Conservation (phyloP, 176 grass and related monocot genomes). For the Carex parvula region DNA sequence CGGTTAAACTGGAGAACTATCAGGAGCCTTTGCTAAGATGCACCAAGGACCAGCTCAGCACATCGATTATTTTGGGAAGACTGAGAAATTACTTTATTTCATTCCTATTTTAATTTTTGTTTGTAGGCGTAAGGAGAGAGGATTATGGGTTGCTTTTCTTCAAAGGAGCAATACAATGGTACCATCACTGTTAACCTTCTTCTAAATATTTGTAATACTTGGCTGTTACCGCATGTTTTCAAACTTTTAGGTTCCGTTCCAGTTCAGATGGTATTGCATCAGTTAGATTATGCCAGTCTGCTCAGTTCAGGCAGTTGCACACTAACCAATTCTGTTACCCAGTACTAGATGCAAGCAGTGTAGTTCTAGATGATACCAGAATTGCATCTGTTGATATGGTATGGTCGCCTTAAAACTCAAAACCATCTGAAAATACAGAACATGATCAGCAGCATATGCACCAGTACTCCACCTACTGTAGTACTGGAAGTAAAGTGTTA, state of each 20-base stretch:
- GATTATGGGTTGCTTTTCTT: slow-evolving; percentile 29
- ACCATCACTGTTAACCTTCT: neutral
- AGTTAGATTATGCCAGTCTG: neutral
- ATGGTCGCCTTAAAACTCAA: neutral
- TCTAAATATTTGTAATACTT: slow-evolving; percentile 8
- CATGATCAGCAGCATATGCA: neutral
- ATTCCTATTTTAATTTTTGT: neutral
- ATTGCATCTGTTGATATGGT: neutral
- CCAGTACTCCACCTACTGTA: neutral
- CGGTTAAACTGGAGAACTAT: neutral
- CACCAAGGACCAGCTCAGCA: neutral
- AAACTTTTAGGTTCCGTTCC: neutral
- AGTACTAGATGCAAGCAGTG: neutral
- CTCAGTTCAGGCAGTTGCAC: neutral
- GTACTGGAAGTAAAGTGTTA: neutral
- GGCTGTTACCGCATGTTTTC: neutral
- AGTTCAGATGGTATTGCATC: neutral
- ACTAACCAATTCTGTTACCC: neutral
- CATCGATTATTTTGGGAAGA: neutral
- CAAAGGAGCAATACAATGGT: slow-evolving; percentile 27
- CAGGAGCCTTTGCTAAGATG: neutral
- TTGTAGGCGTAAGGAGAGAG: slow-evolving; percentile 25
- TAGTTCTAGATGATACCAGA: neutral
- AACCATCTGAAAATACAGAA: neutral
- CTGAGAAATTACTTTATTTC: neutral